These are phyloP conservation scores for Fusarium bactridioides DNA, from an alignment of 2,329 filamentous ascomycete species.

Conservation along the genomic window DNA sequence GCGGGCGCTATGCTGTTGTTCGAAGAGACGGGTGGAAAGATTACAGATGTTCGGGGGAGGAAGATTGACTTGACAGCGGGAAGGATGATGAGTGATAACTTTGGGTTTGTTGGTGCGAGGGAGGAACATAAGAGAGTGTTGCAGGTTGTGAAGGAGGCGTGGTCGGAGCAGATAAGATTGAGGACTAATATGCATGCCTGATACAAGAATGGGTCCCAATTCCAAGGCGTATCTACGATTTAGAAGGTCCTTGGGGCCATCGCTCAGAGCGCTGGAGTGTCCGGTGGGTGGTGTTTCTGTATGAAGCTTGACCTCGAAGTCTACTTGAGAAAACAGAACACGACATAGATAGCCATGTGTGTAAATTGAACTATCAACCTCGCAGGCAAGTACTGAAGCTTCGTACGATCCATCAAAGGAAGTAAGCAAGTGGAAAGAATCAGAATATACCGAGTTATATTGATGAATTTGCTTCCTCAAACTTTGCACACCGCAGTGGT, in stretches of 20 bases:
- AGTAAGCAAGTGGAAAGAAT: neutral
- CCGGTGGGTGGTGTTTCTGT: neutral
- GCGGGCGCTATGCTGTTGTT: constrained; percentile 67
- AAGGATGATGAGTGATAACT: constrained; percentile 59
- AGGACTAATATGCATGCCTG: neutral
- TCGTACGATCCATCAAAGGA: neutral
- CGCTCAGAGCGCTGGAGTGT: too few species aligned
- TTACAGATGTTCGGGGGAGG: constrained; percentile 63
- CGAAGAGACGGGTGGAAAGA: constrained; percentile 62
- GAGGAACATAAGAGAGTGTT: constrained; percentile 54
- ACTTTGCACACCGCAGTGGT: neutral
- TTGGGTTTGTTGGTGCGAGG: constrained; percentile 64
- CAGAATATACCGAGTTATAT: neutral
- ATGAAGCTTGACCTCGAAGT: neutral
- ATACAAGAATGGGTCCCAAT: fast-evolving
- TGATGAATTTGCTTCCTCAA: neutral
- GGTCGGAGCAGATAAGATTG: too few species aligned
- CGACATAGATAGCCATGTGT: neutral
- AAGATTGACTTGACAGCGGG: constrained; percentile 59
- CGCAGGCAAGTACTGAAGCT: neutral
- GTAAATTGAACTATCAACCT: neutral
- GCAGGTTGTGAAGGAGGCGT: constrained; percentile 74
- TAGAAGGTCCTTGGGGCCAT: neutral
- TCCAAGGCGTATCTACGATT: fast-evolving
- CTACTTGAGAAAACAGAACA: neutral